Percentiles rank a stretch among this genome's conserved stretches.
Conservation (phyloP, 805 yeast species). For the Metschnikowia gruessii region DNA sequence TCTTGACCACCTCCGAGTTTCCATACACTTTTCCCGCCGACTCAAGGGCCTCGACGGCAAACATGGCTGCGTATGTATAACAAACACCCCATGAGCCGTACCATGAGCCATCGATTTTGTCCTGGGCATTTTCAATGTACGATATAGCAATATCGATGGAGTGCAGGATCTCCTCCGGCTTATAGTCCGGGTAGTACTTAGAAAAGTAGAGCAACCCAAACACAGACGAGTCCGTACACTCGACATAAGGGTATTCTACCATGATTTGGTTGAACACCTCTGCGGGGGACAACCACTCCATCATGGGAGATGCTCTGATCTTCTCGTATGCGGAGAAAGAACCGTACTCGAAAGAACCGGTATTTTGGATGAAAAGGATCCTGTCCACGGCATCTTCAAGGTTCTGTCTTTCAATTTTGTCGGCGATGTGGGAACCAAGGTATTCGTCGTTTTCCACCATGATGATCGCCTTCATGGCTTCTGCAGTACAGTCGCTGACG, state of each 20-base stretch:
- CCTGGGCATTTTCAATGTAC: slow-evolving; percentile 68
- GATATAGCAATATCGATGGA: slow-evolving; percentile 73
- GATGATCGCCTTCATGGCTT: slow-evolving; percentile 86
- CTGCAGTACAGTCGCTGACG: slow-evolving; percentile 96
- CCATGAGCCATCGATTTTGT: slow-evolving; percentile 82
- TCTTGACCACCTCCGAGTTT: slow-evolving; percentile 58
- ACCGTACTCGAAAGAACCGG: slow-evolving; percentile 76
- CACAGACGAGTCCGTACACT: slow-evolving; percentile 94
- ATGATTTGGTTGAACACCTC: slow-evolving; percentile 97
- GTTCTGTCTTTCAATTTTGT: slow-evolving; percentile 52
- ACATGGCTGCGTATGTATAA: slow-evolving; percentile 94
- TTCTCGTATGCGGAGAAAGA: slow-evolving; percentile 90
- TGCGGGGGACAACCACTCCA: slow-evolving; percentile 88
- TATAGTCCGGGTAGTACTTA: slow-evolving; percentile 59
- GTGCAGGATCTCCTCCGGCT: slow-evolving; percentile 57
- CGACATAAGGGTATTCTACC: slow-evolving; percentile 98
- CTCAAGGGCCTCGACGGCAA: slow-evolving; percentile 88
- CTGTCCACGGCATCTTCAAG: slow-evolving; percentile 74
- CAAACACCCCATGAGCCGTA: slow-evolving; percentile 99
- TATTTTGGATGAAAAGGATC: slow-evolving; percentile 71
- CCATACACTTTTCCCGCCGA: slow-evolving; percentile 63
- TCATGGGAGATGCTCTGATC: slow-evolving; percentile 71
- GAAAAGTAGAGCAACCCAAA: slow-evolving; percentile 81
- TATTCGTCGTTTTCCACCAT: slow-evolving; percentile 75
- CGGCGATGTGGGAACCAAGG: slow-evolving; percentile 30